Evolutionary conservation across 108 stramenopile species (phyloP).

Genomic region (Seminavis robusta): DNA sequence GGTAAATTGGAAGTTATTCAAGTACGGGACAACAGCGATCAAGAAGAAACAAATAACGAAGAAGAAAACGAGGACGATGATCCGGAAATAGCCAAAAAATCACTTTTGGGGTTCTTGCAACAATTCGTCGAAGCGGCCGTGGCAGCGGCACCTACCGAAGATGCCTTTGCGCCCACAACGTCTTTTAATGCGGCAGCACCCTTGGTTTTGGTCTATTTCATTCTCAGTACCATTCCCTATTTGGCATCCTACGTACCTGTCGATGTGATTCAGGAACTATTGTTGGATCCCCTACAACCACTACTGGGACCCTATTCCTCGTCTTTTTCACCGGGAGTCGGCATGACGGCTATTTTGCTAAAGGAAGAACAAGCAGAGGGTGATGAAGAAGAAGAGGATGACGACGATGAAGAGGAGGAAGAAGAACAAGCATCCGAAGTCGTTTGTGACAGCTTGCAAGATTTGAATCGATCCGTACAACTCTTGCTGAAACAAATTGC

Average conservation of each 20-base stretch:
- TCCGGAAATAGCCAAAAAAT: background rate
- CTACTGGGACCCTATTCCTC: conserved; percentile 31
- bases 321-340: conserved; percentile 66
- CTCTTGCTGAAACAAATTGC: background rate
- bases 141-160: conserved; percentile 28
- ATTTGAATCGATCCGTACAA: conserved; percentile 54
- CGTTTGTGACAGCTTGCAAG: conserved; percentile 80
- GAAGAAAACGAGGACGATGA: conserved; percentile 1
- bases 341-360: conserved; percentile 53
- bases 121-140: conserved; percentile 35
- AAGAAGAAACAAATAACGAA: background rate
- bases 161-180: conserved; percentile 2
- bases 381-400: conserved; percentile 59
- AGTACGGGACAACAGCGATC: conserved; percentile 8
- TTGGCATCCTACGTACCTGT: conserved; percentile 16
- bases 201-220: conserved; percentile 42
- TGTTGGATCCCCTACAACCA: conserved; percentile 26
- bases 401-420: conserved; percentile 65
- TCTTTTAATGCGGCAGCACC: background rate
- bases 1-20: conserved; percentile 50
- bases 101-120: conserved; percentile 4
- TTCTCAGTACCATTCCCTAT: conserved; percentile 67
- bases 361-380: conserved; percentile 46
- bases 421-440: conserved; percentile 41
- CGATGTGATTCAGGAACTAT: conserved; percentile 16